phyloP scores from a whole-genome alignment of 2,329 filamentous ascomycete genomes.

The Venturia nashicola region DNA sequence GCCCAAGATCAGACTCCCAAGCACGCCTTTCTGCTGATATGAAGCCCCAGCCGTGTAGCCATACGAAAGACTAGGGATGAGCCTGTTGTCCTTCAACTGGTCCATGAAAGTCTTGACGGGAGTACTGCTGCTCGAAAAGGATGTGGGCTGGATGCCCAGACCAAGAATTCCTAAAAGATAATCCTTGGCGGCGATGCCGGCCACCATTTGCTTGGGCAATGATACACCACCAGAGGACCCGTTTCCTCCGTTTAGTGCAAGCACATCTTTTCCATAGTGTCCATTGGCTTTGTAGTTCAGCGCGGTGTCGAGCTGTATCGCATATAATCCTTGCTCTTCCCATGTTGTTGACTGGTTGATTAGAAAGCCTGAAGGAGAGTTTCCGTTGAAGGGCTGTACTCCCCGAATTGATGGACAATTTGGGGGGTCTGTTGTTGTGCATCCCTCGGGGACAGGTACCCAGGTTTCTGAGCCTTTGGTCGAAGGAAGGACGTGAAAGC shows the following conservation, averaged over 20 bases:
- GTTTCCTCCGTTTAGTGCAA: slow-evolving; percentile 19
- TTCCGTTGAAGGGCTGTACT: slow-evolving; percentile 16
- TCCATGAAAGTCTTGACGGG: slow-evolving; percentile 20
- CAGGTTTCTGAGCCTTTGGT: slow-evolving; percentile 23
- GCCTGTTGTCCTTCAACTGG: slow-evolving; percentile 17
- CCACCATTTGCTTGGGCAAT: slow-evolving; percentile 24
- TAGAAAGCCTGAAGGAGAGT: slow-evolving; percentile 15
- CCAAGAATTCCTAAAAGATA: slow-evolving; percentile 28
- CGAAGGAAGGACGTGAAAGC: slow-evolving; percentile 19
- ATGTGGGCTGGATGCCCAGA: slow-evolving; percentile 23
- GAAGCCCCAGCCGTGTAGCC: slow-evolving; percentile 29
- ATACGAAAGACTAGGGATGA: slow-evolving; percentile 26
- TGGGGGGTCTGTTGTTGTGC: slow-evolving; percentile 15
- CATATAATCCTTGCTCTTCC: slow-evolving; percentile 21
- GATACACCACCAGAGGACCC: slow-evolving; percentile 14
- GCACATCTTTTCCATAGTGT: slow-evolving; percentile 23
- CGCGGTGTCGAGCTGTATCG: slow-evolving; percentile 18
- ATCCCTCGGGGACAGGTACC: slow-evolving; percentile 23
- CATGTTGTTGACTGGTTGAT: slow-evolving; percentile 22
- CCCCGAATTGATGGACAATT: slow-evolving; percentile 21
- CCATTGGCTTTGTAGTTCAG: slow-evolving; percentile 21
- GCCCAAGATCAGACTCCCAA: slow-evolving; percentile 20
- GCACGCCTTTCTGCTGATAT: slow-evolving; percentile 12
- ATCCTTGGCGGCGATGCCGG: slow-evolving; percentile 20
- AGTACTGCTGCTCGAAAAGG: slow-evolving; percentile 26